Evolutionary conservation across 2,329 filamentous ascomycete species (phyloP), one percentile per base, ranked within the genome.

Genomic region (Calonectria montana): DNA sequence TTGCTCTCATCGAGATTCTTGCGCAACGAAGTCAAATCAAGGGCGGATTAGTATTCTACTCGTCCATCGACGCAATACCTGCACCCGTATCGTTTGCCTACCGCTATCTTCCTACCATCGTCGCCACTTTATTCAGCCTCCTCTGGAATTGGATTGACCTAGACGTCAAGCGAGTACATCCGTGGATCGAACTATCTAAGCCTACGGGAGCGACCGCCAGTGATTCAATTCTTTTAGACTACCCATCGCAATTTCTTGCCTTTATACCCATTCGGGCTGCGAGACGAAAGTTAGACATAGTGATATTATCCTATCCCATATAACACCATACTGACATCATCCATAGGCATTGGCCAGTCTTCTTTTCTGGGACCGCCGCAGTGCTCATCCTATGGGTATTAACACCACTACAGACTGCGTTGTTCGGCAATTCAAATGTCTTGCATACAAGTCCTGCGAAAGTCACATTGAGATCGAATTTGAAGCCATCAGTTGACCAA

Each of bases 341-440:
- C 12, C 18, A 2, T 15, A 59, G 53, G 15, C 53, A 59, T n/a
- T 59, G 53, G 53, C 53, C 53, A 4, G 53, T 59, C 15, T 59
- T 59, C n/a, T 39, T 59, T 16, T 59, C 53, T 6, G 53, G 53
- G 9, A 43, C 2, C 1, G 48, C 64, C 12, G 18, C 53, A 9
- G 8, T 66, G 2, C 64, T 66, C n/a, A 57, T 66, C 27, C 18
- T 66, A 29, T 66, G 64, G 37, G 48, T 66, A 7, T n/a, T 66
- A 2, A 66, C 64, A 7, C 64, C 64, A 3, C 16, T 66, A 1
- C 64, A 66, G 25, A 47, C 23, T 6, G 43, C 37, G 3, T 15
- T 66, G 12, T 21, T 66, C 12, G 64, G 64, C 12, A 35, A 45
- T 4, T 4, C 13, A 13, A 13, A 4, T 15, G n/a, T 57, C 6